Percentiles rank a stretch among this genome's conserved stretches.
Conservation (phyloP, 192 early-diverging fungal species). For the Thoreauomyces humboldtii region DNA sequence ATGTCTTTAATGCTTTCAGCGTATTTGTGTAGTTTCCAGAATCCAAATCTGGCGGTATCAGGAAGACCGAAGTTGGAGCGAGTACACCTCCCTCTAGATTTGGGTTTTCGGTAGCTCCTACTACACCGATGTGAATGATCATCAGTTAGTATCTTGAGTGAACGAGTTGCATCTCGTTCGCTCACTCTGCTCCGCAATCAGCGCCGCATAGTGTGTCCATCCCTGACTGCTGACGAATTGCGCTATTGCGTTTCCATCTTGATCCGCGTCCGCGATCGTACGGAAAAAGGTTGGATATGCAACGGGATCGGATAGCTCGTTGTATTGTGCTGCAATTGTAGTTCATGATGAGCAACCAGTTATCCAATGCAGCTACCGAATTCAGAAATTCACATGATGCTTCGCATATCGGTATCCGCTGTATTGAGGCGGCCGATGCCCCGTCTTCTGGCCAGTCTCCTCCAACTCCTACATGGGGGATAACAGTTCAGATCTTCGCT, state of each 20-base stretch:
- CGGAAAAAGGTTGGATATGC: slow-evolving; percentile 6
- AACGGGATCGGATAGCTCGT: background rate
- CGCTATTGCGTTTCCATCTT: background rate
- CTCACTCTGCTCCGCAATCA: background rate
- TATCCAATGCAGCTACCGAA: no score
- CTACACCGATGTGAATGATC: no score
- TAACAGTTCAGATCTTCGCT: background rate
- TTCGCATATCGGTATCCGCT: background rate
- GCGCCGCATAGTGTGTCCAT: slow-evolving; percentile 3
- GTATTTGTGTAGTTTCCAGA: background rate
- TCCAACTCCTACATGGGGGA: background rate
- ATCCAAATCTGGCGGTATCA: background rate
- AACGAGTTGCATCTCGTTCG: no score
- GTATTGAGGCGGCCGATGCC: background rate
- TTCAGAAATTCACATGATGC: no score
- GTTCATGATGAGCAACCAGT: no score
- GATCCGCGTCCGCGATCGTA: background rate
- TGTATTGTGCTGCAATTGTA: background rate
- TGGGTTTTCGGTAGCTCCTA: no score
- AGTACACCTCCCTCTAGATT: background rate
- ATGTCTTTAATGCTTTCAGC: background rate
- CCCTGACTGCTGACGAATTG: background rate
- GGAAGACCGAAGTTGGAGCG: background rate
- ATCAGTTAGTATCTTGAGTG: no score
- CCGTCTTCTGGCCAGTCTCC: background rate